Percentiles rank a stretch among this genome's conserved stretches.
Conservation (phyloP, 1,139 yeast genomes). For the Trichomonascaceae sp. region DNA sequence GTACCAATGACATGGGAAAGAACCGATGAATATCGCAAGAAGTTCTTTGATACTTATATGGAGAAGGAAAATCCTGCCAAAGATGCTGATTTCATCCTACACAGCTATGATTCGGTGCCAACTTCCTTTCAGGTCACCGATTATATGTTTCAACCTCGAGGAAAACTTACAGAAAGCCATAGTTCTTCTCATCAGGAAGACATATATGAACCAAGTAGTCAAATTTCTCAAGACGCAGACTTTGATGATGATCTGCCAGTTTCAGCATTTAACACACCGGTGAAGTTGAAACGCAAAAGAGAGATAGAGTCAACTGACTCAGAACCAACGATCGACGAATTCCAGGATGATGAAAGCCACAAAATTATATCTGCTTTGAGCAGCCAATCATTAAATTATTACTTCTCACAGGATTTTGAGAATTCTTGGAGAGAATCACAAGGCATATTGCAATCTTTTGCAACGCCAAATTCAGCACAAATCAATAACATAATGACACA, state of each 20-base stretch:
- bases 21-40: constrained; percentile 9
- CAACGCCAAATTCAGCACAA: constrained; percentile 1
- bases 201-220: background rate
- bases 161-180: background rate
- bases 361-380: background rate
- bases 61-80: background rate
- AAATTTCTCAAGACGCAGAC: background rate
- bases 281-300: constrained; percentile 2
- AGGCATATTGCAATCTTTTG: constrained; percentile 5
- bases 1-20: constrained; percentile 8
- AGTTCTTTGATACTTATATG: constrained; percentile 5
- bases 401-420: constrained; percentile 7
- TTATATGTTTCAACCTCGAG: constrained; percentile 7
- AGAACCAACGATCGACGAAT: background rate
- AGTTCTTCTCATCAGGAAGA: background rate
- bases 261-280: background rate
- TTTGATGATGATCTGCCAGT: background rate
- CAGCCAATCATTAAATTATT: background rate
- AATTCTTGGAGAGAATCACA: constrained; percentile 10
- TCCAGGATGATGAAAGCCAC: background rate
- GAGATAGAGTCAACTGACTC: background rate
- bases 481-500: constrained; percentile 3
- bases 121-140: constrained; percentile 4
- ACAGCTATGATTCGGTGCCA: constrained; percentile 5
- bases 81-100: background rate